Percentiles rank a stretch among this genome's conserved stretches.
Conservation (phyloP, 257 asterid species). For the Plantago major region DNA sequence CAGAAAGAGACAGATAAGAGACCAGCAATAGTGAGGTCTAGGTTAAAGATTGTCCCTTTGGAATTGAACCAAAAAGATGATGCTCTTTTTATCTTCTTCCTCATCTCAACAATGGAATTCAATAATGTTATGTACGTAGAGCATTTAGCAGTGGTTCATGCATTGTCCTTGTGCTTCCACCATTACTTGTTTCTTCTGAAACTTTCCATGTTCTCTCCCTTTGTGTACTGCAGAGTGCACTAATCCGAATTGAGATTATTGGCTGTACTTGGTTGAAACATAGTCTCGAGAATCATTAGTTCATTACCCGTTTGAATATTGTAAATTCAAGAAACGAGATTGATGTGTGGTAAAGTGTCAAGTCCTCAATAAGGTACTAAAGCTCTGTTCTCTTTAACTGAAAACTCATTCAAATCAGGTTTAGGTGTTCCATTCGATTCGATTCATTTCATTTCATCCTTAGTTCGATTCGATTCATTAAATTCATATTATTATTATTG, state of each 20-base stretch:
- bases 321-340: too few relatives aligned
- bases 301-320: too few relatives aligned
- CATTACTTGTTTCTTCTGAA: conserved; percentile 20
- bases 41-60: conserved; percentile 35
- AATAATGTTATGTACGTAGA: neutral
- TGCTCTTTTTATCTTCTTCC: conserved; percentile 1
- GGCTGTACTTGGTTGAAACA: neutral
- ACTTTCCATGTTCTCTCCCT: neutral
- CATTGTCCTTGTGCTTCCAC: conserved; percentile 7
- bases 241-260: neutral
- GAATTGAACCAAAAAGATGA: conserved; percentile 15
- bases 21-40: conserved; percentile 27
- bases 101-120: neutral
- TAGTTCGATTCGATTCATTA: too few relatives aligned
- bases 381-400: too few relatives aligned
- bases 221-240: neutral
- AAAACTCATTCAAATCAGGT: too few relatives aligned
- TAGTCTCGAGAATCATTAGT: too few relatives aligned
- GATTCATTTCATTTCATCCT: too few relatives aligned
- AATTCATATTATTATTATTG: too few relatives aligned
- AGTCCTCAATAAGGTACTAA: too few relatives aligned
- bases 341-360: too few relatives aligned
- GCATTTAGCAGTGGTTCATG: too few relatives aligned
- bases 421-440: too few relatives aligned
- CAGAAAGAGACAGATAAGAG: conserved; percentile 36